These are phyloP conservation scores for Trypanosoma lewisi DNA, from an alignment of 208 protist genomes.

Conservation along the genomic window DNA sequence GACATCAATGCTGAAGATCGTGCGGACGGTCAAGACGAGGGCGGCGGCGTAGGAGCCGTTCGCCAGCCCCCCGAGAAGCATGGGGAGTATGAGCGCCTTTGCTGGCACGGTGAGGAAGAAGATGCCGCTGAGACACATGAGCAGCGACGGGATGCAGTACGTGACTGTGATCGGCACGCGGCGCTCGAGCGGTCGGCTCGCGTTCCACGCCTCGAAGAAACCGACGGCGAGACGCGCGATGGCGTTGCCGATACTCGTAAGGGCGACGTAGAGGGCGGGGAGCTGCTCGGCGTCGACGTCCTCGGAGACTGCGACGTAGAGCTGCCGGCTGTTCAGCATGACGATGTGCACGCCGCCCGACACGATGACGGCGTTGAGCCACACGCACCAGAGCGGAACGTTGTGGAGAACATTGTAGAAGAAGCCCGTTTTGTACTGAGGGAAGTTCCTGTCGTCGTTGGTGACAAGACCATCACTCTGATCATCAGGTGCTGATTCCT, in stretches of 20 bases:
- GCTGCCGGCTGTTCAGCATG: conserved; percentile 36
- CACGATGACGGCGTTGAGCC: conserved; percentile 36
- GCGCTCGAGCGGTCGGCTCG: conserved; percentile 28
- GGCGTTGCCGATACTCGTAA: conserved; percentile 42
- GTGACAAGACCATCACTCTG: not conserved
- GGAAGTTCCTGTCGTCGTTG: conserved; percentile 36
- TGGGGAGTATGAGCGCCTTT: conserved; percentile 32
- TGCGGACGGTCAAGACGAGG: conserved; percentile 39
- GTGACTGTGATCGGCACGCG: conserved; percentile 35
- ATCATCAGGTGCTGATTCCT: not conserved
- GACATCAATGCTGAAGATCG: conserved; percentile 48
- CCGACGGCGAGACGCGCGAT: conserved; percentile 34
- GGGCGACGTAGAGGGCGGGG: conserved; percentile 34
- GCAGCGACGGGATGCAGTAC: conserved; percentile 31
- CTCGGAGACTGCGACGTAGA: conserved; percentile 40
- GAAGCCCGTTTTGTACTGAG: conserved; percentile 41
- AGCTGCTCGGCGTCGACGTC: conserved; percentile 23
- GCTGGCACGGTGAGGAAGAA: conserved; percentile 38
- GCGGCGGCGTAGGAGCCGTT: conserved; percentile 43
- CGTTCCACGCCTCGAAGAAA: conserved; percentile 36
- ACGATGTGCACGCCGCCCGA: conserved; percentile 33
- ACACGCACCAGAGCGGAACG: conserved; percentile 39
- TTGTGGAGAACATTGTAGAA: conserved; percentile 33
- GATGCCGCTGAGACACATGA: conserved; percentile 27
- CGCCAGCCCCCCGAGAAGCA: conserved; percentile 35